These are phyloP conservation scores for Suillus alpinus DNA, from an alignment of 768 basidiomycete genomes.

Conservation along the genomic window DNA sequence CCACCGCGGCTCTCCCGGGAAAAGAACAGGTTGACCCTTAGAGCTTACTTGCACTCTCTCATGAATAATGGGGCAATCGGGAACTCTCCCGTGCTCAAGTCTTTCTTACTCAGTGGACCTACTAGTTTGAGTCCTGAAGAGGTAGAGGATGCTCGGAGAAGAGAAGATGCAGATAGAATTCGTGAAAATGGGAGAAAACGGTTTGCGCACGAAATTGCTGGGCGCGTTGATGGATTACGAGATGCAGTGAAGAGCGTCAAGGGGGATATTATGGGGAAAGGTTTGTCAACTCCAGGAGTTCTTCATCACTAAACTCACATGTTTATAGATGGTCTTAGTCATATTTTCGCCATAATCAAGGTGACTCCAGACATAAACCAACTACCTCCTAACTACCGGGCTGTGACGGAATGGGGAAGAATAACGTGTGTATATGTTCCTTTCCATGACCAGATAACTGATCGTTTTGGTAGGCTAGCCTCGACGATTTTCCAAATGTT, in stretches of 20 bases:
- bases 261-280: constrained; percentile 88
- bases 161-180: constrained; percentile 86
- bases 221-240: constrained; percentile 80
- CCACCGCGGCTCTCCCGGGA: constrained; percentile 71
- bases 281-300: constrained; percentile 33
- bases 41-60: constrained; percentile 86
- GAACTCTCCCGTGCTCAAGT: constrained; percentile 80
- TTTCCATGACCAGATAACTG: constrained; percentile 8
- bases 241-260: constrained; percentile 85
- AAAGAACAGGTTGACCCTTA: constrained; percentile 91
- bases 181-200: constrained; percentile 84
- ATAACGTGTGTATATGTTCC: constrained; percentile 71
- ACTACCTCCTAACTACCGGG: constrained; percentile 80
- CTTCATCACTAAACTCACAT: constrained; percentile 7
- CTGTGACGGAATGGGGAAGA: constrained; percentile 94
- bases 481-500: constrained; percentile 96
- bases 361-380: constrained; percentile 70
- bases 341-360: constrained; percentile 87
- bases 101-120: constrained; percentile 80
- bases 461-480: constrained; percentile 60
- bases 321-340: constrained; percentile 76
- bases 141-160: constrained; percentile 66
- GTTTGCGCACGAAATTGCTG: constrained; percentile 86
- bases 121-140: constrained; percentile 70
- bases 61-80: constrained; percentile 71